Conservation (phyloP, 2,329 filamentous ascomycete species). For the Exophiala alcalophila region DNA sequence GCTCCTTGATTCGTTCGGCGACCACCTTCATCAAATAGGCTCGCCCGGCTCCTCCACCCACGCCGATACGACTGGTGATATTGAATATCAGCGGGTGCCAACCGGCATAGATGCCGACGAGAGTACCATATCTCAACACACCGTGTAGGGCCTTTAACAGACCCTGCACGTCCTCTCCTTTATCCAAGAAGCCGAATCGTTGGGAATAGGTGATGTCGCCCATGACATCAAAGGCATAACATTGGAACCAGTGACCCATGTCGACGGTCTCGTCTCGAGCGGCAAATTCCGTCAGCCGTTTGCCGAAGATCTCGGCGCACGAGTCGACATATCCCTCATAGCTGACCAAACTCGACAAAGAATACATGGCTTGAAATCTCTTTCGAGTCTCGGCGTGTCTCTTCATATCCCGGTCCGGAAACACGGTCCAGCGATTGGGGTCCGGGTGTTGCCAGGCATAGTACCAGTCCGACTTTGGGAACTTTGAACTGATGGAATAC, state of each 20-base stretch:
- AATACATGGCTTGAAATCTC: conserved; percentile 46
- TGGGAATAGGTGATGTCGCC: conserved; percentile 51
- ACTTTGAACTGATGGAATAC: conserved; percentile 26
- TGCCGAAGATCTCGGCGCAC: conserved; percentile 43
- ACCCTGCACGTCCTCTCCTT: conserved; percentile 66
- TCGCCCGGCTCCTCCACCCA: conserved; percentile 35
- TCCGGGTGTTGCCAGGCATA: conserved; percentile 64
- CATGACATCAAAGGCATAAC: conserved; percentile 75
- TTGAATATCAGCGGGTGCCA: conserved; percentile 40
- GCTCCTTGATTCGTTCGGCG: conserved; percentile 34
- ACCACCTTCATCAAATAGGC: conserved; percentile 37
- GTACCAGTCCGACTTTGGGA: conserved; percentile 30
- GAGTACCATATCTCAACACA: conserved; percentile 38
- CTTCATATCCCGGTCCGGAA: conserved; percentile 70
- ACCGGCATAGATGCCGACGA: conserved; percentile 44
- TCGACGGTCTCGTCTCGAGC: conserved; percentile 36
- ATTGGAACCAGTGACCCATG: conserved; percentile 63
- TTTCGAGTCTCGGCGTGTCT: conserved; percentile 70
- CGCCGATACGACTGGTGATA: conserved; percentile 32
- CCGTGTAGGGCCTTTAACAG: conserved; percentile 36
- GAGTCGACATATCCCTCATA: conserved; percentile 53
- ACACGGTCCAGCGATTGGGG: conserved; percentile 53
- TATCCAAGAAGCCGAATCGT: conserved; percentile 71
- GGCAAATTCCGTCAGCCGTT: conserved; percentile 41
- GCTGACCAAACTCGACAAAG: conserved; percentile 48